A percentile compares a stretch with the other conserved stretches of the same genome.
Evolutionary conservation across 352 stramenopile genomes (phyloP).

Genomic region (Albugo candida): DNA sequence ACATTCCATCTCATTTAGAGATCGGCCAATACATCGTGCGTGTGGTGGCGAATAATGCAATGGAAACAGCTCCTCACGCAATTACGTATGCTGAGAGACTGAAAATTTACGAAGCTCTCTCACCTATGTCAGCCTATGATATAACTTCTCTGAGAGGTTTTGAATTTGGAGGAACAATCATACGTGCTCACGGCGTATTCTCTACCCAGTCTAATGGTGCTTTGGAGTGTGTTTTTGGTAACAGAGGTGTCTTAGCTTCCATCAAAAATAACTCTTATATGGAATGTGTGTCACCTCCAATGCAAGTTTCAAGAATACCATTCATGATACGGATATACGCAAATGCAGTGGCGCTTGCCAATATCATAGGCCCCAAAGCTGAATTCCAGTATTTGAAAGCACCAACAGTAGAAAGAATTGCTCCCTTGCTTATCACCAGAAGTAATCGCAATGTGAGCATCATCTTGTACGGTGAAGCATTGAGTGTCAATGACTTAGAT

Average conservation of each 20-base stretch:
- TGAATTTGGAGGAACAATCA: slow-evolving; percentile 17
- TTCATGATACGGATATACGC: too few species aligned
- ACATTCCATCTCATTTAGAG: too few species aligned
- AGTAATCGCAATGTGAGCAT: too few species aligned
- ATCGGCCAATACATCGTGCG: too few species aligned
- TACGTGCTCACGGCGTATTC: slow-evolving; percentile 21
- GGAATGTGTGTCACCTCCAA: slow-evolving; percentile 14
- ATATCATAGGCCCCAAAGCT: slow-evolving; percentile 2
- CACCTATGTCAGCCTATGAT: slow-evolving; percentile 16
- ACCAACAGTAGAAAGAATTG: slow-evolving; percentile 12
- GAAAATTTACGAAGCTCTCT: slow-evolving; percentile 7
- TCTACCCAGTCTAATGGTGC: slow-evolving; percentile 4
- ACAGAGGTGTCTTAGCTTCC: slow-evolving; percentile 8
- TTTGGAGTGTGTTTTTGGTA: slow-evolving; percentile 24
- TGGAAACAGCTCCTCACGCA: too few species aligned
- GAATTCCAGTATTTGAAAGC: slow-evolving; percentile 13
- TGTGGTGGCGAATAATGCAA: too few species aligned
- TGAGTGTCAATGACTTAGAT: too few species aligned
- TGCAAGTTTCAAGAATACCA: slow-evolving; percentile 1
- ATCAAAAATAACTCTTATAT: slow-evolving; percentile 13
- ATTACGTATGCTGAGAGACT: too few species aligned
- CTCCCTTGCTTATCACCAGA: slow-evolving; percentile 13
- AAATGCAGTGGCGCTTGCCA: slow-evolving; percentile 14
- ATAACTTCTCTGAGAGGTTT: slow-evolving; percentile 15
- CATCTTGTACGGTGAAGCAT: too few species aligned